Base-by-base conservation (phyloP, 1,139 yeast species). In the Geotrichum citri-aurantii region DNA sequence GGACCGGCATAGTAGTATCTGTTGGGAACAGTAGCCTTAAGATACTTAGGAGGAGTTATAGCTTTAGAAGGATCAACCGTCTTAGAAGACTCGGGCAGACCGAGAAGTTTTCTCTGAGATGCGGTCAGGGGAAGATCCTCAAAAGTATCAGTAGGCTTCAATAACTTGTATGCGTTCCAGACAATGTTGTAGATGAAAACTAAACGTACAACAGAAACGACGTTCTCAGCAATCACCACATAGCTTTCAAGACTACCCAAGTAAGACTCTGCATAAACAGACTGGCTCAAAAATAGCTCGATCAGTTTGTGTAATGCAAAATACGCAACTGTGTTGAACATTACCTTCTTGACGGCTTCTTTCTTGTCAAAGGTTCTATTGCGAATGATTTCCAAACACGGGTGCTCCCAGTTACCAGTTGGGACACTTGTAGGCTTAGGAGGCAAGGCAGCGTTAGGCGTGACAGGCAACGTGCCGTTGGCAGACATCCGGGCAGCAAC, bases 21-120 rank as follows among this genome's bases (percentile, higher is more conserved):
- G 33, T 65, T 62, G 52, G 66, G 70, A 8, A 69, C 68, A 3
- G 69, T 65, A 3, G 68, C 63, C 57, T 66, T 71, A 50, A 61
- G 59, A 61, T 66, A 71, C 55, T 61, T 59, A 12, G 72, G 73
- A 19, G 72, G 75, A 12, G 61, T 58, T 11, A 65, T 61, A 11
- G 64, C 64, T 26, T 57, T 59, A 7, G 26, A 27, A 11, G 59
- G 54, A 7, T 44, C 55, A 19, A 52, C 50, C 7, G 55, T 54
- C 12, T 48, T 33, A 24, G 71, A 66, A 5, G 71, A 62, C 10
- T 64, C 65, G 3, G 75, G 74, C 23, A 79, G 66, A 0, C 82
- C 82, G 54, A 79, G 65, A 21, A 79, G 69, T 52, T 70, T 66
- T 57, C 77, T 72, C 64, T 79, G 83, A 14, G 73, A 69, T 2